Conservation (phyloP, 2,329 filamentous ascomycete species). For the Ophiostoma triangulosporum region DNA sequence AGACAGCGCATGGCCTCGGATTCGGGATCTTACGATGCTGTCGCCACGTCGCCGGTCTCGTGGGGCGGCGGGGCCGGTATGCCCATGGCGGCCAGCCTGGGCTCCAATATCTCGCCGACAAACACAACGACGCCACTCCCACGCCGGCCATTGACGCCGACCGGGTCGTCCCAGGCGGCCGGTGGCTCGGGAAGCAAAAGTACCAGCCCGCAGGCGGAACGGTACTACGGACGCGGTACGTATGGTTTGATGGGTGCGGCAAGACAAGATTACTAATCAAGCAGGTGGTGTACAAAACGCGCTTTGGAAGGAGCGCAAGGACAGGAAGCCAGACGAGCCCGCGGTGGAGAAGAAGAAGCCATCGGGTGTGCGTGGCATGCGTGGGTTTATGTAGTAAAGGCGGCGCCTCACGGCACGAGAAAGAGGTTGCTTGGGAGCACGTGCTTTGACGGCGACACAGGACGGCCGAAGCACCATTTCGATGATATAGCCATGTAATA, state of each 20-base stretch:
- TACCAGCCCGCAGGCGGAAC: conserved; percentile 24
- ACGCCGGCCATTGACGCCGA: conserved; percentile 21
- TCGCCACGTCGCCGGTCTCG: not conserved
- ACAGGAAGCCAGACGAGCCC: conserved; percentile 33
- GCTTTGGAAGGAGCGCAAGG: conserved; percentile 35
- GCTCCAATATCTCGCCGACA: conserved; percentile 14
- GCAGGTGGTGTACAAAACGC: conserved; percentile 36
- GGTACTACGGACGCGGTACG: conserved; percentile 38
- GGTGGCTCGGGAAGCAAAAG: conserved; percentile 11
- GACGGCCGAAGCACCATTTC: not conserved
- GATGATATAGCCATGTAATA: no score
- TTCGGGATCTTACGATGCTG: conserved; percentile 25
- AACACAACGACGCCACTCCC: conserved; percentile 7
- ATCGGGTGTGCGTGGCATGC: conserved; percentile 24
- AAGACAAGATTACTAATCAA: not conserved
- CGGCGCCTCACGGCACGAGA: no score
- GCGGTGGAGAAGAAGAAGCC: conserved; percentile 28
- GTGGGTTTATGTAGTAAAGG: conserved; percentile 21
- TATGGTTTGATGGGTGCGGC: no score
- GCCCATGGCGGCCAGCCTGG: conserved; percentile 21
- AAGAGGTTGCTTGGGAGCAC: not conserved
- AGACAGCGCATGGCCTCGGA: conserved; percentile 32
- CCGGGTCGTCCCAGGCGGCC: not conserved
- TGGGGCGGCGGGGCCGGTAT: conserved; percentile 18
- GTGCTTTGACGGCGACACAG: not conserved